phyloP scores from a whole-genome alignment of 805 yeast species.

The Komagataella populi region DNA sequence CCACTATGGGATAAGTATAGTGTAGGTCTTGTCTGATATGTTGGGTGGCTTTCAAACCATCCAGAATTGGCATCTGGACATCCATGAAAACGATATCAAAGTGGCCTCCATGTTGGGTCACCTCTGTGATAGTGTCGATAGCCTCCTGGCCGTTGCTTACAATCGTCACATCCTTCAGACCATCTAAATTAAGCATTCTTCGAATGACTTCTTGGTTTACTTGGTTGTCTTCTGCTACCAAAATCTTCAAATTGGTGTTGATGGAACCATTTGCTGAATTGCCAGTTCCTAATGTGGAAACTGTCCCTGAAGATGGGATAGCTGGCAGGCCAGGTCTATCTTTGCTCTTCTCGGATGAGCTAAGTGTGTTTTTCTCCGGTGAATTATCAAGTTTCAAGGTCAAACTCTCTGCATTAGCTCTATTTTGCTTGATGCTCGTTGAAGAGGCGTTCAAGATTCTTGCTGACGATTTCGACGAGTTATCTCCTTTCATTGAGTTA shows the following conservation, averaged over 20 bases:
- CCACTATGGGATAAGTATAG: slow-evolving; percentile 70
- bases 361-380: neutral
- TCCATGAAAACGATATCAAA: slow-evolving; percentile 88
- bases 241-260: slow-evolving; percentile 29
- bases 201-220: slow-evolving; percentile 92
- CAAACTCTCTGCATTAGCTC: neutral
- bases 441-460: neutral
- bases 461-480: neutral
- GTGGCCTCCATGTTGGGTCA: slow-evolving; percentile 22
- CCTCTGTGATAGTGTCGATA: slow-evolving; percentile 44
- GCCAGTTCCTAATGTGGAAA: neutral
- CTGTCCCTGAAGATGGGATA: neutral
- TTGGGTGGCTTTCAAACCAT: slow-evolving; percentile 77
- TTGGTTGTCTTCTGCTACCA: slow-evolving; percentile 88
- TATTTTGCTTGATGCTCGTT: neutral
- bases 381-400: neutral
- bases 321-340: neutral
- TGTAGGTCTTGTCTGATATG: slow-evolving; percentile 50
- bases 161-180: slow-evolving; percentile 52
- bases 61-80: slow-evolving; percentile 96
- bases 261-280: neutral
- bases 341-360: neutral
- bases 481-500: neutral
- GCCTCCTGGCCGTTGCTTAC: slow-evolving; percentile 93
- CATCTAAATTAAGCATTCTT: slow-evolving; percentile 80